A percentile compares a stretch with the other conserved stretches of the same genome.
Conservation (phyloP, 164 flowering plant genomes). For the Platanus orientalis region DNA sequence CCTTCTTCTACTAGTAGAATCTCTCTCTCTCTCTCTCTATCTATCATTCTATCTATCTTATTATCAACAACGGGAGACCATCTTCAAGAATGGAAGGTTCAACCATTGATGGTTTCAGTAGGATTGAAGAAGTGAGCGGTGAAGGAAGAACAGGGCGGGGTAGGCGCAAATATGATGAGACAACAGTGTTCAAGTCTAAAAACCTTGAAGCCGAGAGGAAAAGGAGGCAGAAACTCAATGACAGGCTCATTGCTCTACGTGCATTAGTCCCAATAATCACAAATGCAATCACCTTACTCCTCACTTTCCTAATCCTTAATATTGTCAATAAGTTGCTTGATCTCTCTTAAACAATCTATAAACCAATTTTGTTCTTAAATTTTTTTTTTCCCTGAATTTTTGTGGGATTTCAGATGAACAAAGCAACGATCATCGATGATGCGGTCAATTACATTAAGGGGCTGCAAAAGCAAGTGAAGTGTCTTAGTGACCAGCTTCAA, state of each 20-base stretch:
- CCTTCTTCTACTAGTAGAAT: too few relatives aligned
- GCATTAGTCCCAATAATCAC: slow-evolving; percentile 76
- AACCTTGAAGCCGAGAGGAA: slow-evolving; percentile 75
- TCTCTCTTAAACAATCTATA: too few relatives aligned
- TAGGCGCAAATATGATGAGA: background rate
- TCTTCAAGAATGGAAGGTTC: background rate
- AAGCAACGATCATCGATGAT: slow-evolving; percentile 58
- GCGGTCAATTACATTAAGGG: slow-evolving; percentile 54
- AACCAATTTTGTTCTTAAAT: too few relatives aligned
- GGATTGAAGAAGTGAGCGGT: background rate
- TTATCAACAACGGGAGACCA: too few relatives aligned
- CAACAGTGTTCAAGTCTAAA: slow-evolving; percentile 48
- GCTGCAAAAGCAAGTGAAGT: slow-evolving; percentile 39
- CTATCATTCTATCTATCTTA: too few relatives aligned
- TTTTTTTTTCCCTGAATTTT: background rate
- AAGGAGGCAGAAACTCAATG: slow-evolving; percentile 56
- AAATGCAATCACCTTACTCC: slow-evolving; percentile 37
- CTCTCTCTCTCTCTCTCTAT: too few relatives aligned
- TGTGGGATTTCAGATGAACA: slow-evolving; percentile 52
- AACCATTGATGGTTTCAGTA: background rate
- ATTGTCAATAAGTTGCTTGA: too few relatives aligned
- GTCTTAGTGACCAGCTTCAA: slow-evolving; percentile 42
- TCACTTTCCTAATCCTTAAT: background rate
- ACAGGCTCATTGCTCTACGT: slow-evolving; percentile 53
- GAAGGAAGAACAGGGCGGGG: background rate